Percentiles rank a stretch among this genome's conserved stretches.
Evolutionary conservation across 495 filamentous ascomycete genomes (phyloP).

Genomic region (Zalerion maritima): DNA sequence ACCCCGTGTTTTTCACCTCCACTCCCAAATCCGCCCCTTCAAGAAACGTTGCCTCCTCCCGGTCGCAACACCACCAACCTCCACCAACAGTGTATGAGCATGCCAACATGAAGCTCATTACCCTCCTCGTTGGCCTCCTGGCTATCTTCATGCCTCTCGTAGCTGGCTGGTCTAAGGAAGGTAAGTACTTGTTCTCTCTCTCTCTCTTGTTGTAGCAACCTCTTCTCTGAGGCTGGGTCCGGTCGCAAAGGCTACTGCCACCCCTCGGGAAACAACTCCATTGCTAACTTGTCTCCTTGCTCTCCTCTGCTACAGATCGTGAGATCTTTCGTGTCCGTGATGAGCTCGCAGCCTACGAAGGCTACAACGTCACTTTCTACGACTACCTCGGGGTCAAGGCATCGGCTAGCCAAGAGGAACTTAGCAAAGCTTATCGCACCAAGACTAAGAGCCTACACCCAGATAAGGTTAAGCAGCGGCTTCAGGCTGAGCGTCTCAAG

Average conservation of each 20-base stretch:
- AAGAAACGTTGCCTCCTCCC: too few relatives aligned
- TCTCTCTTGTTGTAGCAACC: slow-evolving; percentile 2
- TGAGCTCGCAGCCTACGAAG: slow-evolving; percentile 66
- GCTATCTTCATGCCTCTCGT: slow-evolving; percentile 44
- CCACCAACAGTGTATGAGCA: too few relatives aligned
- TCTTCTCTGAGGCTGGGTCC: too few relatives aligned
- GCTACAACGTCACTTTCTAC: slow-evolving; percentile 79
- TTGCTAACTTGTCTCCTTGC: slow-evolving; percentile 2
- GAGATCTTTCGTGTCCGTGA: slow-evolving; percentile 93
- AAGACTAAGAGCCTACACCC: slow-evolving; percentile 72
- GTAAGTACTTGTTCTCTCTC: slow-evolving; percentile 25
- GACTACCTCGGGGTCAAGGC: slow-evolving; percentile 66
- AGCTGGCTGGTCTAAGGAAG: slow-evolving; percentile 75
- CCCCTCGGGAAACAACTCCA: too few relatives aligned
- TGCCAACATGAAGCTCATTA: slow-evolving; percentile 37
- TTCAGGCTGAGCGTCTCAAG: slow-evolving; percentile 56
- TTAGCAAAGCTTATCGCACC: slow-evolving; percentile 87
- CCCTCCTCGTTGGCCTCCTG: slow-evolving; percentile 39
- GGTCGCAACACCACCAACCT: too few relatives aligned
- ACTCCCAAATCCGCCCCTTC: too few relatives aligned
- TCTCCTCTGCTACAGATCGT: slow-evolving; percentile 45
- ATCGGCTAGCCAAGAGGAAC: slow-evolving; percentile 67
- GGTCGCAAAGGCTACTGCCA: too few relatives aligned
- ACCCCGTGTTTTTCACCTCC: too few relatives aligned
- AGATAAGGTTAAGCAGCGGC: slow-evolving; percentile 82